These are phyloP conservation scores for Dalbergia oliveri DNA, from an alignment of 306 rosid species.

Conservation along the genomic window DNA sequence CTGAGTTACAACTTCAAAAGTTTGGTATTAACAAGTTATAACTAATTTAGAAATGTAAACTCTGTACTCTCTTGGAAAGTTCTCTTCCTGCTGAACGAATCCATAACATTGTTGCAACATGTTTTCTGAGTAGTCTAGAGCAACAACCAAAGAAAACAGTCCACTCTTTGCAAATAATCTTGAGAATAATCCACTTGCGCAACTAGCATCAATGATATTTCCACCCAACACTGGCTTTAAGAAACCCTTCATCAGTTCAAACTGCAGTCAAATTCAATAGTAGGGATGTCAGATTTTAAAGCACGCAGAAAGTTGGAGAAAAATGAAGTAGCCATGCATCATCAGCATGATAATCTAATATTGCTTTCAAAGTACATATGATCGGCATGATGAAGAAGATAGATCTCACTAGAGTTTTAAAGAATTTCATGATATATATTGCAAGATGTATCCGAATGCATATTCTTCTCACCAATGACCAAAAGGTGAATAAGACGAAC, in stretches of 20 bases:
- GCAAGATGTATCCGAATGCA: slow-evolving; percentile 35
- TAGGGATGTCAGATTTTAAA: not conserved
- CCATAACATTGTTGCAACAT: slow-evolving; percentile 87
- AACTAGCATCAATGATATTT: slow-evolving; percentile 90
- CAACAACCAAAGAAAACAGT: slow-evolving; percentile 80
- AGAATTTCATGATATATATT: slow-evolving; percentile 30
- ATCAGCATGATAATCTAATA: not conserved
- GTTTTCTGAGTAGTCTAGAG: slow-evolving; percentile 94
- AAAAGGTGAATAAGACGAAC: slow-evolving; percentile 23
- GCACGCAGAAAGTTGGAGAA: slow-evolving; percentile 12
- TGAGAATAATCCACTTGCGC: slow-evolving; percentile 93
- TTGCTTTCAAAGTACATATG: slow-evolving; percentile 18
- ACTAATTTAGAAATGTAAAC: slow-evolving; percentile 39
- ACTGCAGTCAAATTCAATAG: slow-evolving; percentile 67
- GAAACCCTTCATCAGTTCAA: slow-evolving; percentile 75
- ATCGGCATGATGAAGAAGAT: slow-evolving; percentile 3
- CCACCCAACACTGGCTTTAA: slow-evolving; percentile 83
- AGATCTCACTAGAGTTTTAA: slow-evolving; percentile 27
- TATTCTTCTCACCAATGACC: slow-evolving; percentile 11
- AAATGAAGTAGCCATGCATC: slow-evolving; percentile 20
- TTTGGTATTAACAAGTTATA: slow-evolving; percentile 24
- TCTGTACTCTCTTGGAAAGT: slow-evolving; percentile 80
- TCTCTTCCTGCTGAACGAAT: slow-evolving; percentile 79
- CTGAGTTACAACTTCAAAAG: slow-evolving; percentile 12
- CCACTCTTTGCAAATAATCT: slow-evolving; percentile 90